phyloP scores from a whole-genome alignment of 2,329 filamentous ascomycete species.

The Calonectria multiphialidica region DNA sequence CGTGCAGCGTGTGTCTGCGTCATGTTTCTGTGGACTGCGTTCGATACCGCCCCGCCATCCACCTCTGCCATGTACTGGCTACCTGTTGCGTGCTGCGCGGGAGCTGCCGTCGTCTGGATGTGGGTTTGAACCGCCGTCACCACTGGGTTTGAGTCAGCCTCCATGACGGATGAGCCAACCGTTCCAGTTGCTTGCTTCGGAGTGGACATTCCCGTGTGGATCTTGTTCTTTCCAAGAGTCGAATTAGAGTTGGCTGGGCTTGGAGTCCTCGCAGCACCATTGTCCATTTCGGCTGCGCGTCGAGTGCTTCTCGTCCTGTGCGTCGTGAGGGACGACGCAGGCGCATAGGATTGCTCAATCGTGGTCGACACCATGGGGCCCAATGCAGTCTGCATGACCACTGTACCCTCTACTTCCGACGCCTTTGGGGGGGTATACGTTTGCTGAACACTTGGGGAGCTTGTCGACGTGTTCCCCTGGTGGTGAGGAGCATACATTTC shows the following conservation, averaged over 20 bases:
- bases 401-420: constrained; percentile 9
- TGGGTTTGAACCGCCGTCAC: not conserved
- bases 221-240: not conserved
- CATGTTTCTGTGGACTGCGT: not conserved
- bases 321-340: not conserved
- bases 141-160: not conserved
- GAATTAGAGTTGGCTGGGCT: not conserved
- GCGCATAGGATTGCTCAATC: not conserved
- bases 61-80: not conserved
- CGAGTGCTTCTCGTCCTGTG: not conserved
- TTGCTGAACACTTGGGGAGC: not conserved
- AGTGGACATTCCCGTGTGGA: not conserved
- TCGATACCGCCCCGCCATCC: not conserved
- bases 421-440: not conserved
- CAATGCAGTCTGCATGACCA: not conserved
- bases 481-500: not conserved
- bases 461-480: not conserved
- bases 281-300: not conserved
- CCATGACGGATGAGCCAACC: not conserved
- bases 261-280: not conserved
- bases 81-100: not conserved
- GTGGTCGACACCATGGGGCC: not conserved
- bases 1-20: not conserved
- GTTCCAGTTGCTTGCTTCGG: not conserved
- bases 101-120: not conserved